Evolutionary conservation across 106 monocot genomes (phyloP).

Genomic region (Allium cepa): DNA sequence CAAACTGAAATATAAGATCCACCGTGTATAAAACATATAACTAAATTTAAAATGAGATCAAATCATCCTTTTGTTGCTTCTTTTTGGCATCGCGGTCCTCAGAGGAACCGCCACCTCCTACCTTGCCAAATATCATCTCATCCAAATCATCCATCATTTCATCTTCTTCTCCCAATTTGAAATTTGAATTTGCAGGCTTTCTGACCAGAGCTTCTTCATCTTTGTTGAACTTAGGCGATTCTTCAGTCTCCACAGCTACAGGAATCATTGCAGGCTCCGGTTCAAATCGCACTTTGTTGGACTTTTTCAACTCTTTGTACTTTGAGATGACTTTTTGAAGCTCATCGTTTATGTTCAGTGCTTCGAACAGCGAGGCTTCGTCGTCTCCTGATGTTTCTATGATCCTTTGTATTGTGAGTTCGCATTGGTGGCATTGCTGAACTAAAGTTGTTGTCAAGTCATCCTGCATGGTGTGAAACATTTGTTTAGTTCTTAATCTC

Average conservation of each 20-base stretch:
- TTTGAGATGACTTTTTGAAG: constrained; percentile 35
- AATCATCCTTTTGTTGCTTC: constrained; percentile 33
- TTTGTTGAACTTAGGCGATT: constrained; percentile 46
- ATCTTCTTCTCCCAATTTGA: constrained; percentile 36
- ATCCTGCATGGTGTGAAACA: constrained; percentile 17
- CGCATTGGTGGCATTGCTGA: constrained; percentile 41
- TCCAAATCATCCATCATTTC: constrained; percentile 77
- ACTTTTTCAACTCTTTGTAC: constrained; percentile 42
- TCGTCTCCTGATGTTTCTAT: constrained; percentile 38
- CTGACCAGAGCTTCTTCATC: constrained; percentile 63
- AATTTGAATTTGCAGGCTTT: constrained; percentile 48
- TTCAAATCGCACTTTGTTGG: constrained; percentile 29
- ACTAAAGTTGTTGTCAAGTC: constrained; percentile 43
- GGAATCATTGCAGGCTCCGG: constrained; percentile 78
- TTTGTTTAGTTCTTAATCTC: too few relatives aligned
- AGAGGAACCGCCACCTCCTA: constrained; percentile 32
- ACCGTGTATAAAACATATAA: background rate
- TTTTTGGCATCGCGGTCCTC: constrained; percentile 38
- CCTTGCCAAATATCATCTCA: constrained; percentile 86
- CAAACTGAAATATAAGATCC: too few relatives aligned
- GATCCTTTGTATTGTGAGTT: constrained; percentile 35
- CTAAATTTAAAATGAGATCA: constrained; percentile 16
- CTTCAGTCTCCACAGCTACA: constrained; percentile 76
- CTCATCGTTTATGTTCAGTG: constrained; percentile 45
- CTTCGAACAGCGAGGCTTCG: constrained; percentile 42